These are phyloP conservation scores for Ramaria sp. DNA, from an alignment of 768 basidiomycete species.

Conservation along the genomic window DNA sequence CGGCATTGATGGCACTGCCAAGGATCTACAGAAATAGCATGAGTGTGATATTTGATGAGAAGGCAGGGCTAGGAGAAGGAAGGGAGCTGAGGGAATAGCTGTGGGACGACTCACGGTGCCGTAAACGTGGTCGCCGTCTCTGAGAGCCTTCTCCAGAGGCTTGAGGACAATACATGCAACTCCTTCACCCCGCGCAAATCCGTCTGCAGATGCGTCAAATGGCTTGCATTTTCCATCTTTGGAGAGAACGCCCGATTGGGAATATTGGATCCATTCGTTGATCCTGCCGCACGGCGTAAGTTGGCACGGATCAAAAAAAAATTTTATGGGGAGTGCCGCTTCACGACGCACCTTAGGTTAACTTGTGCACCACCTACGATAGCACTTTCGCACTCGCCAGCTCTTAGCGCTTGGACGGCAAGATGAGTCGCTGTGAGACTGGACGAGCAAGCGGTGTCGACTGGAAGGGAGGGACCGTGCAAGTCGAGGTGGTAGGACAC, in stretches of 20 bases:
- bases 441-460: slow-evolving; percentile 43
- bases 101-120: slow-evolving; percentile 21
- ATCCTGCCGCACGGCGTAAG: slow-evolving; percentile 14
- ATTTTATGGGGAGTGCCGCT: too few relatives aligned
- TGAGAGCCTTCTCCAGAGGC: slow-evolving; percentile 26
- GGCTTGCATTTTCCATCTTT: slow-evolving; percentile 34
- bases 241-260: slow-evolving; percentile 27
- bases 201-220: slow-evolving; percentile 33
- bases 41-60: background rate
- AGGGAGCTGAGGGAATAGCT: too few relatives aligned
- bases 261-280: slow-evolving; percentile 27
- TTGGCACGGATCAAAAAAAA: too few relatives aligned
- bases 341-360: slow-evolving; percentile 30
- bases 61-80: background rate
- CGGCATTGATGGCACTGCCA: slow-evolving; percentile 28
- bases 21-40: slow-evolving; percentile 23
- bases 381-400: slow-evolving; percentile 38
- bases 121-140: slow-evolving; percentile 31
- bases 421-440: slow-evolving; percentile 37
- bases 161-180: slow-evolving; percentile 30
- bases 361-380: slow-evolving; percentile 35
- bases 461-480: slow-evolving; percentile 37
- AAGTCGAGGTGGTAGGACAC: slow-evolving; percentile 30
- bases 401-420: slow-evolving; percentile 31
- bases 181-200: slow-evolving; percentile 31